A percentile compares a stretch with the other conserved stretches of the same genome.
Evolutionary conservation across 305 asterid species (phyloP).

Genomic region (Lippia alba): DNA sequence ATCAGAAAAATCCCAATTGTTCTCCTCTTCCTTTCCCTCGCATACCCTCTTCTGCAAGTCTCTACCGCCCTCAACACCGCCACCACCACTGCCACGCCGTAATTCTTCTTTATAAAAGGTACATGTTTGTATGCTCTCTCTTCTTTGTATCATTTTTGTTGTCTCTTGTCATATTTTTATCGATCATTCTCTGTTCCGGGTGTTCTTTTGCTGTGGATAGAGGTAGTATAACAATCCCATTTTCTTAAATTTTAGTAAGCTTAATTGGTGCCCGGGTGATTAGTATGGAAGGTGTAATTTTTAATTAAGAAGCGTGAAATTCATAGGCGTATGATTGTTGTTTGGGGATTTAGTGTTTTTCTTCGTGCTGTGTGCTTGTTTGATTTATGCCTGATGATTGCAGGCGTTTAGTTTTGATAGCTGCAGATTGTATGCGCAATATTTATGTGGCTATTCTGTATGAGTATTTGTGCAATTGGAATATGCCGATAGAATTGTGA

Average conservation of each 20-base stretch:
- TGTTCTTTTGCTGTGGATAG: background rate
- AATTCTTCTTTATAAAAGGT: background rate
- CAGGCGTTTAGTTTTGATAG: constrained; percentile 7
- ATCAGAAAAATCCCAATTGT: background rate
- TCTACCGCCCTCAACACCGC: too few relatives aligned
- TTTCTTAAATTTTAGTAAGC: background rate
- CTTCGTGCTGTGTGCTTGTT: background rate
- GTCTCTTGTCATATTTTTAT: background rate
- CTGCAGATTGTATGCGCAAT: background rate
- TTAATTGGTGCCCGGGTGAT: background rate
- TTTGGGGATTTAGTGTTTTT: constrained; percentile 1
- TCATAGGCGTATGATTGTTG: background rate
- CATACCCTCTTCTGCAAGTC: background rate
- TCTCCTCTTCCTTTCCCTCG: background rate
- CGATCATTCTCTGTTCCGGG: background rate
- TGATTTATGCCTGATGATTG: background rate
- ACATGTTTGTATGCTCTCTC: too few relatives aligned
- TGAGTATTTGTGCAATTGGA: background rate
- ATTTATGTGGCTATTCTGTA: background rate
- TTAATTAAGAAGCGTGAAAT: background rate
- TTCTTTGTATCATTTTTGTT: too few relatives aligned
- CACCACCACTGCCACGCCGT: background rate
- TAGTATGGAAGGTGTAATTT: background rate
- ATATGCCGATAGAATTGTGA: background rate
- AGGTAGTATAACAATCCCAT: background rate